Percentiles rank a stretch among this genome's conserved stretches.
phyloP scores from a whole-genome alignment of 176 grass and related monocot genomes.

The Chloris gayana region DNA sequence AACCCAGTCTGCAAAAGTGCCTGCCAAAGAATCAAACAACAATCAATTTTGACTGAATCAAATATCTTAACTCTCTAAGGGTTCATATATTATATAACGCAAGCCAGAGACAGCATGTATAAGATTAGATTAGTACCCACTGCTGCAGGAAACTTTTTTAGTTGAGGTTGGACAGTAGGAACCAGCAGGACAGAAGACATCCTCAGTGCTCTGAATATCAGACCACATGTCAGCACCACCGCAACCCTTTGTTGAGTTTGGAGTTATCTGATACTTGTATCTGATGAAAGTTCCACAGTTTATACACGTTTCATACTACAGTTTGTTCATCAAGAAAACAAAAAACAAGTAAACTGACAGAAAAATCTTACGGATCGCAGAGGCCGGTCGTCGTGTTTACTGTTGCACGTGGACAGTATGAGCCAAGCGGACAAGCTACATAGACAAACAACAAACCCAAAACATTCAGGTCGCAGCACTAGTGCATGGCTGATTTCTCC shows the following conservation, averaged over 20 bases:
- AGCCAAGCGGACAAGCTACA: constrained; percentile 88
- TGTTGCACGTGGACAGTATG: constrained; percentile 73
- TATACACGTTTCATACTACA: not conserved
- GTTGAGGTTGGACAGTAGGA: constrained; percentile 77
- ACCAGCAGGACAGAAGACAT: constrained; percentile 82
- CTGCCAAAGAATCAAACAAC: constrained; percentile 52
- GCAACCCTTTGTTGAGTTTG: constrained; percentile 49
- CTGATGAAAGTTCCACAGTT: constrained; percentile 37
- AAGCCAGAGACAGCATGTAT: no score
- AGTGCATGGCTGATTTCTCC: not conserved
- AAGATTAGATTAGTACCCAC: constrained; percentile 71
- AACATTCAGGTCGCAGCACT: constrained; percentile 15
- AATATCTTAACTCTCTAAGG: not conserved
- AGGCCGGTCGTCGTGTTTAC: constrained; percentile 60
- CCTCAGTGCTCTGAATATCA: constrained; percentile 61
- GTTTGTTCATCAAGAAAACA: constrained; percentile 14
- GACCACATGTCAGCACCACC: constrained; percentile 87
- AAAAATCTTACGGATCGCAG: constrained; percentile 91
- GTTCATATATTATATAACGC: not conserved
- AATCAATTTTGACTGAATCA: constrained; percentile 28
- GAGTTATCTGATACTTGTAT: constrained; percentile 82
- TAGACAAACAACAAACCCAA: not conserved
- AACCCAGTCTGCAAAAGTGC: constrained; percentile 83
- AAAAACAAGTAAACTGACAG: not conserved
- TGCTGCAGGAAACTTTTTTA: constrained; percentile 51